Evolutionary conservation across 441 rosid species (phyloP).

Genomic region (Erodium moschatum): DNA sequence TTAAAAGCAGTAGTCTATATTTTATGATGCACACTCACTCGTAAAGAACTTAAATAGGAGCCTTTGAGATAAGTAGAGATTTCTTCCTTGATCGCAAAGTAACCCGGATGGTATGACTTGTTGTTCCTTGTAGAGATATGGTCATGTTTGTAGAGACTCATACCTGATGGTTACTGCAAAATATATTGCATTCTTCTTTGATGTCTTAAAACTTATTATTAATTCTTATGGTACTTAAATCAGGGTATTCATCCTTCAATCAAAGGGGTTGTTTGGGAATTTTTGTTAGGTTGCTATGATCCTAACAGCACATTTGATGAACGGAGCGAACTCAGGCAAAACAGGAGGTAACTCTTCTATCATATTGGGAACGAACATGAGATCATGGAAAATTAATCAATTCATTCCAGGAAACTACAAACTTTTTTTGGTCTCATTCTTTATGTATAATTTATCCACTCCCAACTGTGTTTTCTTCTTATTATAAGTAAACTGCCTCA

Average conservation of each 20-base stretch:
- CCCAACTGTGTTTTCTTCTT: background rate
- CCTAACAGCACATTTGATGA: conserved; percentile 77
- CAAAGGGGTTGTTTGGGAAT: conserved; percentile 88
- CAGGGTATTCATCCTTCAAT: conserved; percentile 92
- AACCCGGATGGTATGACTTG: background rate
- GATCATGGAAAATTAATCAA: background rate
- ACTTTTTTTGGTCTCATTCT: background rate
- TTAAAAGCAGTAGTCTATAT: no score
- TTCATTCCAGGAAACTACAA: background rate
- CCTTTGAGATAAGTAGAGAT: background rate
- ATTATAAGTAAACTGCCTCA: background rate
- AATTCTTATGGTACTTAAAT: conserved; percentile 16
- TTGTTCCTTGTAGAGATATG: background rate
- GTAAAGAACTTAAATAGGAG: background rate
- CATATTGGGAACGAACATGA: background rate
- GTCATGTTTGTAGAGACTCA: no score
- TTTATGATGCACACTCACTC: background rate
- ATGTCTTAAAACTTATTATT: background rate
- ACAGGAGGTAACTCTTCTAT: conserved; percentile 45
- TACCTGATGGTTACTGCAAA: background rate
- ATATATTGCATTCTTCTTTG: background rate
- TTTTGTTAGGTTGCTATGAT: conserved; percentile 80
- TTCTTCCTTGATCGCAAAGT: background rate
- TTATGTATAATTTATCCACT: background rate
- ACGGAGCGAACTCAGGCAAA: conserved; percentile 48